Conservation (phyloP, 2,329 filamentous ascomycete genomes). For the Neoarthrinium moseri region DNA sequence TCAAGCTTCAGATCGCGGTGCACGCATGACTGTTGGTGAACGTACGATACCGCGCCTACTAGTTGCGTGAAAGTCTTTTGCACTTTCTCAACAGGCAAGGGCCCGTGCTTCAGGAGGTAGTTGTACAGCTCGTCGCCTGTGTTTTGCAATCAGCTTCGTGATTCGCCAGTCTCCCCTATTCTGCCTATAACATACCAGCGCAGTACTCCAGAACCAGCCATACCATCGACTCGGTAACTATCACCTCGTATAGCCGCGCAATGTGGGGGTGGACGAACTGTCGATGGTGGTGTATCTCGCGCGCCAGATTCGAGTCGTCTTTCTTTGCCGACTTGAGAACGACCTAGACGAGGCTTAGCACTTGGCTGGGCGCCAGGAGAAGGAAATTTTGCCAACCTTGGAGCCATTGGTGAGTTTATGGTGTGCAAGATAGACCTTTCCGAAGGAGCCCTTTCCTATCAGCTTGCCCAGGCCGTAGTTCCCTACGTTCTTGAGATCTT, state of each 20-base stretch:
- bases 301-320: constrained; percentile 89
- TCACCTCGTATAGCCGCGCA: constrained; percentile 93
- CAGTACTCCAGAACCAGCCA: constrained; percentile 98
- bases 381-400: constrained; percentile 81
- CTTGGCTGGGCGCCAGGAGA: too few relatives aligned
- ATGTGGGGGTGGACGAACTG: constrained; percentile 98
- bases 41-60: constrained; percentile 91
- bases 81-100: constrained; percentile 79
- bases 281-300: constrained; percentile 97
- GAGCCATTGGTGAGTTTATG: constrained; percentile 99
- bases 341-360: constrained; percentile 55
- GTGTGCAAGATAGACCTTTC: constrained; percentile 92
- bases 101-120: constrained; percentile 84
- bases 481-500: constrained; percentile 87
- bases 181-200: constrained; percentile 58
- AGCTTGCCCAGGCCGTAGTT: constrained; percentile 91
- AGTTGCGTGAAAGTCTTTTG: constrained; percentile 96
- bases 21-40: constrained; percentile 92
- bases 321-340: constrained; percentile 98
- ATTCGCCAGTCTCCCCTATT: not conserved
- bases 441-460: constrained; percentile 97
- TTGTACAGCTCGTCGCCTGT: constrained; percentile 95
- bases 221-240: constrained; percentile 90
- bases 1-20: constrained; percentile 96
- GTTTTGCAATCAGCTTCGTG: constrained; percentile 23